Conservation (phyloP, 495 filamentous ascomycete genomes). For the Penicillium lividum region DNA sequence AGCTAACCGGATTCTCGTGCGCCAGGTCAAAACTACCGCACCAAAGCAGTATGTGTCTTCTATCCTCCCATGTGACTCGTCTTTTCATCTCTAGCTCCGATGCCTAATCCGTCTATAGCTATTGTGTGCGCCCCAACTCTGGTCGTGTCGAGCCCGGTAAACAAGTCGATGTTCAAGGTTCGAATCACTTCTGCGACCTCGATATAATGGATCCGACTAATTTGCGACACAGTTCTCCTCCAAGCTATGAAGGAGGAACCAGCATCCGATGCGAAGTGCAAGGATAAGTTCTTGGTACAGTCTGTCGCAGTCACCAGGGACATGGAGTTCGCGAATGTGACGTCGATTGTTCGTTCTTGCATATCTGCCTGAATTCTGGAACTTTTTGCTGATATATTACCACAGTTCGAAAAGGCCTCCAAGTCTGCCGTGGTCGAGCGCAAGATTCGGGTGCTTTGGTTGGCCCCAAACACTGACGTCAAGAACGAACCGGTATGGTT, state of each 20-base stretch:
- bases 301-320: conserved; percentile 83
- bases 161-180: conserved; percentile 91
- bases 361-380: background rate
- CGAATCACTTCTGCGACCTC: conserved; percentile 28
- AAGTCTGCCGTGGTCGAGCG: conserved; percentile 82
- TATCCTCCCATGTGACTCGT: background rate
- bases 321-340: conserved; percentile 77
- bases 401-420: conserved; percentile 67
- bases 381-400: conserved; percentile 17
- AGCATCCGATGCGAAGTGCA: conserved; percentile 78
- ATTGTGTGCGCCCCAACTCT: conserved; percentile 97
- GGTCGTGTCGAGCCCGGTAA: conserved; percentile 88
- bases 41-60: conserved; percentile 84
- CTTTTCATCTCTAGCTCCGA: conserved; percentile 3
- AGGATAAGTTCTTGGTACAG: conserved; percentile 98
- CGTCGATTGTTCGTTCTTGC: conserved; percentile 66
- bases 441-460: conserved; percentile 92
- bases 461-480: conserved; percentile 54
- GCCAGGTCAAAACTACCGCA: conserved; percentile 95
- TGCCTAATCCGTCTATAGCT: conserved; percentile 55
- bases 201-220: conserved; percentile 14
- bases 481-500: conserved; percentile 38
- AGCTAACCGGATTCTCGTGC: conserved; percentile 22
- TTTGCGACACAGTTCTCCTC: conserved; percentile 67
- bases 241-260: conserved; percentile 98